Evolutionary conservation across 2,329 filamentous ascomycete species (phyloP), one percentile per base, ranked within the genome.

Genomic region (Pseudogymnoascus sp.): DNA sequence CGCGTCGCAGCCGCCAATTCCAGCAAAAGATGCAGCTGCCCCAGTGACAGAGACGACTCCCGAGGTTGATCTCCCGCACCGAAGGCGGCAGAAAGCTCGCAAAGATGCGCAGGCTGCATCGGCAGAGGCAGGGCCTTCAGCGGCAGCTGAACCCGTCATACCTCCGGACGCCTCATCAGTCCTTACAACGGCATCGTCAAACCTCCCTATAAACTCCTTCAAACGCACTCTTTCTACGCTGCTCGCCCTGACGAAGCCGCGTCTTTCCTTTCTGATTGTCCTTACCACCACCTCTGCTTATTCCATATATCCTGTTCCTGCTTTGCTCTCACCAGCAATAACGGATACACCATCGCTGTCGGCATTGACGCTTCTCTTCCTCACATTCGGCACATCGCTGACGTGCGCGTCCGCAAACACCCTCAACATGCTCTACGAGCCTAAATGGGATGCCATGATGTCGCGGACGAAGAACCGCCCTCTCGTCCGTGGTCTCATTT

Each of bases 351-450:
- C 94, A 1, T 94, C 91, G 15, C 83, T 97, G 47, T 95, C 90
- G 64, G 91, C 94, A 1, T 80, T 97, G 60, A 99, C 94, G 7
- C 86, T 97, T 15, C 81, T 95, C 59, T 97, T 96, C 78, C 85
- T 99, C 59, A 96, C 93, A 0, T 85, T 85, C 3, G 93, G 94
- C 63, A 97, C 94, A 0, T 86, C 92, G 4, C 81, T 97, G 17
- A 94, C 90, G 73, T 89, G 85, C n/a, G 91, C 92, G 44, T 90
- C 89, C 63, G 94, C 94, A 44, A 99, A 99, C 73, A 85, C 94
- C 1, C 80, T 97, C 66, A 99, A 99, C 75, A 99, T 99, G 94
- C 85, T 97, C 63, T 92, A 97, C 75, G 94, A 99, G 75, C 89
- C 87, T 8, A 81, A 86, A 63, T 92, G 92, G 71, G 94, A 99